phyloP scores from a whole-genome alignment of 2,329 filamentous ascomycete genomes.

The Stagonosporopsis vannaccii region DNA sequence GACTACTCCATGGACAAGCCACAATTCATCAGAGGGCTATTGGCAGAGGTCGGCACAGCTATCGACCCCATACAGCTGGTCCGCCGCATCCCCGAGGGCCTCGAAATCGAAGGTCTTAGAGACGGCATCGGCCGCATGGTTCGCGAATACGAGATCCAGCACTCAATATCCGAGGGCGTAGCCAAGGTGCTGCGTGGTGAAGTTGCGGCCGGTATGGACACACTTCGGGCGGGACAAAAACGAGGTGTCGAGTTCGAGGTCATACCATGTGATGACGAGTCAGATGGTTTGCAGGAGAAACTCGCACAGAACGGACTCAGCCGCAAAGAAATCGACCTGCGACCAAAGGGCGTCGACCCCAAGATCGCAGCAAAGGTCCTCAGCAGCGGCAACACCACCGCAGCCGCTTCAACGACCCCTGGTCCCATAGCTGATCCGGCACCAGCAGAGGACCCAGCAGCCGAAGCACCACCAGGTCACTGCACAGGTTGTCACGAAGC shows the following conservation, averaged over 20 bases:
- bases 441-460: slow-evolving; percentile 24
- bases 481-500: slow-evolving; percentile 44
- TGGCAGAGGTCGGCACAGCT: slow-evolving; percentile 92
- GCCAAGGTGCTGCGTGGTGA: slow-evolving; percentile 87
- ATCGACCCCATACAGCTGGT: slow-evolving; percentile 93
- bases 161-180: slow-evolving; percentile 89
- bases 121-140: slow-evolving; percentile 91
- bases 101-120: slow-evolving; percentile 89
- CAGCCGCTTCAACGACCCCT: slow-evolving; percentile 28
- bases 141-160: slow-evolving; percentile 94
- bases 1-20: slow-evolving; percentile 98
- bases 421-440: slow-evolving; percentile 35
- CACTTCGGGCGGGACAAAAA: slow-evolving; percentile 78
- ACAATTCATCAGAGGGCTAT: slow-evolving; percentile 86
- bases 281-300: slow-evolving; percentile 20
- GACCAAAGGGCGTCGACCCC: slow-evolving; percentile 40
- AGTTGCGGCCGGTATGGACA: slow-evolving; percentile 82
- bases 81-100: slow-evolving; percentile 85
- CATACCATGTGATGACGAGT: slow-evolving; percentile 51
- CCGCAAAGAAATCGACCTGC: slow-evolving; percentile 35
- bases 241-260: slow-evolving; percentile 91
- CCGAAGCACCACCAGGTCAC: slow-evolving; percentile 43
- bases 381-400: slow-evolving; percentile 32
- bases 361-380: slow-evolving; percentile 31
- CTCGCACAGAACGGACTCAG: slow-evolving; percentile 16